Percentiles rank a stretch among this genome's conserved stretches.
These are phyloP conservation scores for Chimonanthus salicifolius DNA, from an alignment of 164 flowering plant species.

Conservation along the genomic window DNA sequence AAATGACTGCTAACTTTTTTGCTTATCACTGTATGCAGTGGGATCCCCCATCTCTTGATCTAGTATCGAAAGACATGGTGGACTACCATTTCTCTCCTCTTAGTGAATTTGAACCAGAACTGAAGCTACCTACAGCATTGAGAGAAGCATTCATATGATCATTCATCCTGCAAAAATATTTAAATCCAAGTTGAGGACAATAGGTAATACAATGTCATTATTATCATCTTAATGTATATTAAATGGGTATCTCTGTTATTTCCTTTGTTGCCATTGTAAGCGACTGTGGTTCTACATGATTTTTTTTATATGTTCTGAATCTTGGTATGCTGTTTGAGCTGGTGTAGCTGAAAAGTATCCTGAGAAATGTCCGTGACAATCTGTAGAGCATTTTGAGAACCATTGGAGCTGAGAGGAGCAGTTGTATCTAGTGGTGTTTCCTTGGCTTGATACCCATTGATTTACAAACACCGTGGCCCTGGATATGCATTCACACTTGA, in stretches of 20 bases:
- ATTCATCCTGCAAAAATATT: neutral
- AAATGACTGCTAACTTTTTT: neutral
- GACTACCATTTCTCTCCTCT: conserved; percentile 51
- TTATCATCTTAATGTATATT: neutral
- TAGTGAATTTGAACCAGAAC: conserved; percentile 57
- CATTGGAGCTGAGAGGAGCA: neutral
- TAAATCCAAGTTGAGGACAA: neutral
- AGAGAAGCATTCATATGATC: conserved; percentile 64
- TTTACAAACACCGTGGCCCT: too few relatives aligned
- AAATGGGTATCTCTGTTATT: neutral
- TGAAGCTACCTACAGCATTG: conserved; percentile 52
- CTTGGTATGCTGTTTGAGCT: neutral
- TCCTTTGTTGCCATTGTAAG: neutral
- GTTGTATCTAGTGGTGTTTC: neutral
- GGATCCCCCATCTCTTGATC: conserved; percentile 62
- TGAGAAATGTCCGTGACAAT: neutral
- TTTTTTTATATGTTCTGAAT: too few relatives aligned
- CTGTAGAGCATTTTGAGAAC: neutral
- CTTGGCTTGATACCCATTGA: neutral
- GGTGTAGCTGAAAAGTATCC: neutral
- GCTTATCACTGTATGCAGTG: conserved; percentile 48
- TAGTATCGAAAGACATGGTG: conserved; percentile 85
- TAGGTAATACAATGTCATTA: too few relatives aligned
- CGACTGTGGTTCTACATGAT: neutral
- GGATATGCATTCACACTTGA: too few relatives aligned